Evolutionary conservation across 805 yeast species (phyloP), one percentile per base, ranked within the genome.

Genomic region (Nakazawaea ernobii): DNA sequence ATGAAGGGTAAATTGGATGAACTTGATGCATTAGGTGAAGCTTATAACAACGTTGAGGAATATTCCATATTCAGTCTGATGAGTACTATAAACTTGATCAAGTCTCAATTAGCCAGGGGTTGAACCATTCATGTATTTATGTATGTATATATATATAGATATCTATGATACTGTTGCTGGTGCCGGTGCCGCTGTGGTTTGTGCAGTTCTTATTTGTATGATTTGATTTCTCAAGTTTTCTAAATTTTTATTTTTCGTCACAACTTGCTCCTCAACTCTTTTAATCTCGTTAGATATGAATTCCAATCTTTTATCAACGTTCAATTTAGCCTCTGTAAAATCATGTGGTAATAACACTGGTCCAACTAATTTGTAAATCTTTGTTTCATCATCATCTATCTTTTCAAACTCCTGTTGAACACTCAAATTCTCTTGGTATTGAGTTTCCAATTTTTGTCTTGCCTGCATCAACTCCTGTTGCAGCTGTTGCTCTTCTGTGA

Each of bases 291-390:
- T 71, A 52, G 77, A 71, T 42, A 94, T 94, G 58, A 87, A 95
- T 61, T 90, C 97, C 39, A 94, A 73, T 66, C 99, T 83, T 61
- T 92, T 95, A 32, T 74, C 79, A 32, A 94, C 97, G 59, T 92
- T 92, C 58, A 78, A 55, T 53, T 79, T 79, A 20, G 99, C 96
- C 65, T 94, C 98, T 9, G 62, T 62, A 50, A 77, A 77, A 47
- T 90, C 96, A 59, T 92, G 97, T 2, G 97, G 97, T 52, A 95
- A 71, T 50, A 94, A 71, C 4, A 92, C 90, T 6, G 96, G 95
- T 1, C 99, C 99, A 26, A 92, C 86, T 53, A 91, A 74, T 66
- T 94, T 94, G 69, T 79, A 94, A 26, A 94, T 81, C 56, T 86
- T 86, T 13, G 95, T 74, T 32, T 80, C 86, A 48, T 77, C 76